These are phyloP conservation scores for Fusarium chuoi DNA, from an alignment of 2,329 filamentous ascomycete species.

Conservation along the genomic window DNA sequence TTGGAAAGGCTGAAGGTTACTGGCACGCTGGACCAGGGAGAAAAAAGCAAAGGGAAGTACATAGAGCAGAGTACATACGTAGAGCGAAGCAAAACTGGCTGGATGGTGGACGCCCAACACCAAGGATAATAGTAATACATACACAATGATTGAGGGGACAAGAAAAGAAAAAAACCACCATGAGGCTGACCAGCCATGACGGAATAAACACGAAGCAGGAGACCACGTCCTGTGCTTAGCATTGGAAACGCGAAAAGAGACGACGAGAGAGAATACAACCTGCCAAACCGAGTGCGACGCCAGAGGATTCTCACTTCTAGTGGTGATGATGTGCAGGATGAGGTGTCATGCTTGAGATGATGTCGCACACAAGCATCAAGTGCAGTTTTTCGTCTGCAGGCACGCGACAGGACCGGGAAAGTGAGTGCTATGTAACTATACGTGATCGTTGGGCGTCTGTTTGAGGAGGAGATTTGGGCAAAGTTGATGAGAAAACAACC, in stretches of 20 bases:
- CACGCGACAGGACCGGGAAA: conserved; percentile 20
- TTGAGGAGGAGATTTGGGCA: conserved; percentile 5
- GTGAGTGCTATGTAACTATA: background rate
- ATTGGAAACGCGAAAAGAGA: conserved; percentile 29
- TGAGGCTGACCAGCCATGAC: conserved; percentile 37
- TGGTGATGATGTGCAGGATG: conserved; percentile 39
- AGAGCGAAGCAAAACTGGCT: conserved; percentile 15
- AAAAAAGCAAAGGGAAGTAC: background rate
- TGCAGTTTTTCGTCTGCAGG: conserved; percentile 26
- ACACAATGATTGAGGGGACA: conserved; percentile 25
- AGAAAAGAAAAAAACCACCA: conserved; percentile 36
- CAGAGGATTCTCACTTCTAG: conserved; percentile 13
- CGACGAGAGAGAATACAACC: conserved; percentile 9
- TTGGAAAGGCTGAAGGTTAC: conserved; percentile 39
- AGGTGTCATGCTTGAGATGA: conserved; percentile 37
- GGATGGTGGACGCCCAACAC: conserved; percentile 15
- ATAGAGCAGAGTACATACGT: background rate
- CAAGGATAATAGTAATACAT: background rate
- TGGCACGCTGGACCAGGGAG: conserved; percentile 30
- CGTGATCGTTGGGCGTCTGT: conserved; percentile 2
- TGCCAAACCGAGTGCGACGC: conserved; percentile 15
- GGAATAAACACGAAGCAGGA: conserved; percentile 19
- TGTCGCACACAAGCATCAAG: conserved; percentile 33
- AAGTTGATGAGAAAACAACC: conserved; percentile 22
- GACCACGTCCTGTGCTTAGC: background rate